Base-by-base conservation (phyloP, 1,284 basidiomycete species). In the Ganoderma sinense region DNA sequence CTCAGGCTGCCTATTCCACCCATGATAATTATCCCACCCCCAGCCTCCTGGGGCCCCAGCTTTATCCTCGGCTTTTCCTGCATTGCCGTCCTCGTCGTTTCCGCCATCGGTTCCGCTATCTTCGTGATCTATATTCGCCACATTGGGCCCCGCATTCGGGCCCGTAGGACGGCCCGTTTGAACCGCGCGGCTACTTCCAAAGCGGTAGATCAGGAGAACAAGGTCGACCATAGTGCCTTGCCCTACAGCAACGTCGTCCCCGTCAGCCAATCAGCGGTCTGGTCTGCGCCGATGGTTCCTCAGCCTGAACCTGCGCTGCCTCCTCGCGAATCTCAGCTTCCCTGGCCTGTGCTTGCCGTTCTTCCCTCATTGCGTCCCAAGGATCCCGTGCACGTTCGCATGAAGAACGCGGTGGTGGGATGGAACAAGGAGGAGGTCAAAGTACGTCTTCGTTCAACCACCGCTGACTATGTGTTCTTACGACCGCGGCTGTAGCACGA, bases 341-440 rank as follows among this genome's bases (percentile, higher is more conserved):
- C 64, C n/a, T 66, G 64, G 64, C 64, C 64, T 23, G 43, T 66
- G 13, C 31, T 36, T 13, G 26, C 64, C 23, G 65, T 66, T 1
- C 20, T 53, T 16, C 65, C 59, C 0, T 16, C 41, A 1, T 33
- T 51, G 5, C 58, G 59, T 4, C 59, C 65, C 33, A 66, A 55
- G 48, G 59, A 29, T 20, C 59, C 65, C 18, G 11, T 60, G 18
- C 48, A 41, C 29, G 33, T 33, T 2, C 59, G 59, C 31, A n/a
- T 62, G 20, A 48, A 61, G 59, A 66, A 62, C n/a, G 23, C 33
- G 4, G 8, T 53, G 16, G n/a, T 26, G 23, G 55, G 39, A 26
- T 53, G 65, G 51, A 40, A 58, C 43, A 62, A 56, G 33, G 18
- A 41, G 1, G 59, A 62, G 13, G 26, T 20, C 23, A 66, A 62